A percentile compares a stretch with the other conserved stretches of the same genome.
These are phyloP conservation scores for Takashimella tepidaria DNA, from an alignment of 1,284 basidiomycete genomes.

Conservation along the genomic window DNA sequence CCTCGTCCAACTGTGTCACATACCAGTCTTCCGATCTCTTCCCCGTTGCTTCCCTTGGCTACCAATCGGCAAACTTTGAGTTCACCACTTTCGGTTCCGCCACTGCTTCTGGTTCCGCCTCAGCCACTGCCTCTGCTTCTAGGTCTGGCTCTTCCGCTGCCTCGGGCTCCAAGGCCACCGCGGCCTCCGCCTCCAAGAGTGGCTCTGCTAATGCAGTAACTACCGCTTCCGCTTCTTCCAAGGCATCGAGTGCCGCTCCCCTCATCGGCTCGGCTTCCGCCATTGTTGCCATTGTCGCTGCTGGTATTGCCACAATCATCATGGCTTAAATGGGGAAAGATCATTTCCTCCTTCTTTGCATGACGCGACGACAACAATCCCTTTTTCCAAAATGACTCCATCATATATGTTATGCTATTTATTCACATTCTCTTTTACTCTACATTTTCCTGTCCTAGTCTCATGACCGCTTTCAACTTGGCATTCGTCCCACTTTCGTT, in stretches of 20 bases:
- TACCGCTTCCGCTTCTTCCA: neutral
- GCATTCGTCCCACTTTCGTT: too few species aligned
- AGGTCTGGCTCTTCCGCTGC: neutral
- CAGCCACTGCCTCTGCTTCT: conserved; percentile 28
- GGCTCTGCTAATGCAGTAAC: neutral
- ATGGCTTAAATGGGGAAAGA: too few species aligned
- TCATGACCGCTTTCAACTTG: too few species aligned
- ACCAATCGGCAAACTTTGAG: conserved; percentile 8
- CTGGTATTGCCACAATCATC: neutral
- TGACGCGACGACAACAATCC: too few species aligned
- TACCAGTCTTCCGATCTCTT: conserved; percentile 57
- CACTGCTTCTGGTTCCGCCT: conserved; percentile 45
- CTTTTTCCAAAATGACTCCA: too few species aligned
- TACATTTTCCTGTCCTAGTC: too few species aligned
- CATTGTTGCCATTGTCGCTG: neutral
- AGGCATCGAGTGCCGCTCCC: neutral
- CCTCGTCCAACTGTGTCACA: conserved; percentile 60
- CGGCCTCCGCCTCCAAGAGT: neutral
- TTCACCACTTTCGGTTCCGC: conserved; percentile 50
- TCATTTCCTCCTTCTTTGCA: too few species aligned
- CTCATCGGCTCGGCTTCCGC: neutral
- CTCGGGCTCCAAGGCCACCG: neutral
- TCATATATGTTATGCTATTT: too few species aligned
- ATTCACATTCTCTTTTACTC: too few species aligned
- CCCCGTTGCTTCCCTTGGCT: conserved; percentile 32